These are phyloP conservation scores for Candida orba DNA, from an alignment of 805 yeast genomes.

Conservation along the genomic window DNA sequence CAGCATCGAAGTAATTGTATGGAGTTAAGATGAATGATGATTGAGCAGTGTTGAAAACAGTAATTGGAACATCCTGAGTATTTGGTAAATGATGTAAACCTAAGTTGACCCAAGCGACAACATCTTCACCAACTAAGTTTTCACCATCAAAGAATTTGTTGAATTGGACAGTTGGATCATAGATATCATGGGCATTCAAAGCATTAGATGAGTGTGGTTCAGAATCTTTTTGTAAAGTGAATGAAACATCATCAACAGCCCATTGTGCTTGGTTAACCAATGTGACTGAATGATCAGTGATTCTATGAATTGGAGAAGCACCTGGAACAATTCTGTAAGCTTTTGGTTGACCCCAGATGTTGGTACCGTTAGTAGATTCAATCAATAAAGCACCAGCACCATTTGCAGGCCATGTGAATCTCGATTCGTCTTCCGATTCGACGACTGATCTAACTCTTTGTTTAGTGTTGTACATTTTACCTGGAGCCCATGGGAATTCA, in stretches of 20 bases:
- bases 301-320: slow-evolving; percentile 18
- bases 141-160: slow-evolving; percentile 21
- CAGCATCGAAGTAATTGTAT: slow-evolving; percentile 23
- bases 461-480: slow-evolving; percentile 15
- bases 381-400: slow-evolving; percentile 21
- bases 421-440: slow-evolving; percentile 15
- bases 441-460: slow-evolving; percentile 11
- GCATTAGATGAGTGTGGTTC: slow-evolving; percentile 20
- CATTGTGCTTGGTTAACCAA: slow-evolving; percentile 19
- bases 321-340: slow-evolving; percentile 23
- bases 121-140: slow-evolving; percentile 21
- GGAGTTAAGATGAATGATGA: slow-evolving; percentile 22
- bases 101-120: slow-evolving; percentile 24
- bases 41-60: slow-evolving; percentile 23
- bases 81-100: slow-evolving; percentile 26
- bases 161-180: slow-evolving; percentile 21
- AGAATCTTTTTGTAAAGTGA: slow-evolving; percentile 22
- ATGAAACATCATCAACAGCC: slow-evolving; percentile 19
- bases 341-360: slow-evolving; percentile 24
- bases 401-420: slow-evolving; percentile 16
- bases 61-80: slow-evolving; percentile 25
- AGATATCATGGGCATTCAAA: slow-evolving; percentile 18
- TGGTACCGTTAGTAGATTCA: slow-evolving; percentile 18
- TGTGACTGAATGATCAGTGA: slow-evolving; percentile 11
- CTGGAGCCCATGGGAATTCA: slow-evolving; percentile 24